Percentiles rank a stretch among this genome's conserved stretches.
Conservation (phyloP, 139 green algal species). For the Micractinium sp. region DNA sequence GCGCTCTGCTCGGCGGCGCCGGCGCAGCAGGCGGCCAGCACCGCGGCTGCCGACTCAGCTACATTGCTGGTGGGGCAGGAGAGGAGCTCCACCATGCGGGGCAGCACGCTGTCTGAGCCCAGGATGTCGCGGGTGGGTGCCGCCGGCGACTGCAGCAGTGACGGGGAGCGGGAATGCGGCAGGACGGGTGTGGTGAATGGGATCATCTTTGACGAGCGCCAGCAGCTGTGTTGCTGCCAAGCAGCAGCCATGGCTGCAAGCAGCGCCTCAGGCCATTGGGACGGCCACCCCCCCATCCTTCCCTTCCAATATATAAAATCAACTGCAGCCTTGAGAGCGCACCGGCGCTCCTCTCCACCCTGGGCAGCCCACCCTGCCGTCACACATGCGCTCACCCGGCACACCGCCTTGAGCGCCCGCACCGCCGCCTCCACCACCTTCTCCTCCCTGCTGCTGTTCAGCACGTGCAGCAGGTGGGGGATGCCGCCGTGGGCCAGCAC, state of each 20-base stretch:
- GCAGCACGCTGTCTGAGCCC: conserved; percentile 28
- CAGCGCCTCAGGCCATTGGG: no score
- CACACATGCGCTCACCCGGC: conserved; percentile 23
- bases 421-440: conserved; percentile 66
- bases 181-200: no score
- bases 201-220: no score
- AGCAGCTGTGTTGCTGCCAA: no score
- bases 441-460: conserved; percentile 49
- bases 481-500: conserved; percentile 68
- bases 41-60: conserved; percentile 51
- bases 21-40: conserved; percentile 67
- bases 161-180: no score
- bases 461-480: conserved; percentile 61
- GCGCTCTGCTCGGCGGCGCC: conserved; percentile 20
- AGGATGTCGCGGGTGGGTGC: conserved; percentile 44
- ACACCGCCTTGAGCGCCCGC: conserved; percentile 70
- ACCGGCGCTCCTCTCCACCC: no score
- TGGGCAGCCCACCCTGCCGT: neutral
- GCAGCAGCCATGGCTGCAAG: no score
- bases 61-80: conserved; percentile 26
- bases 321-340: no score
- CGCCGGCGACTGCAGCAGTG: conserved; percentile 36
- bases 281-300: no score
- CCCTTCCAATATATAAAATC: no score
- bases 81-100: conserved; percentile 60